Evolutionary conservation across 768 basidiomycete species (phyloP), one percentile per base, ranked within the genome.

Genomic region (Boletus reticuloceps): DNA sequence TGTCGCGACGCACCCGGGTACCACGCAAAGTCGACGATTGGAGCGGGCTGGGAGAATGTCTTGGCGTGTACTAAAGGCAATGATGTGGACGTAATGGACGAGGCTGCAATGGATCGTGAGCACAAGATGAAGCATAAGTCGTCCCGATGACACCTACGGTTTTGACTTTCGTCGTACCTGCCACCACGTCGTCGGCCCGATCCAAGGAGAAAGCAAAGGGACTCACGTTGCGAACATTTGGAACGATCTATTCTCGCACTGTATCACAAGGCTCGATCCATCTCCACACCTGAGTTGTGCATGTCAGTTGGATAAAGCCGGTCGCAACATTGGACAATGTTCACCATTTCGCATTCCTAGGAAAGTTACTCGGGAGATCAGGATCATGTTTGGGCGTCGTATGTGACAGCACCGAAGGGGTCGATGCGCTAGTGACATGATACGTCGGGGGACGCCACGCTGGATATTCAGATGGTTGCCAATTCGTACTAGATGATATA

Each of bases 11-110:
- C 94, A 1, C 80, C 76, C 0, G 96, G 94, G 65, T 89, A 96
- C 94, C 95, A 98, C 17, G 78, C 56, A 59, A 83, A 88, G 52
- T 94, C 90, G 36, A 94, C 79, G 36, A 95, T 81, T 0, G 93
- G 82, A 0, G 86, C 79, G 1, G 90, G 72, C 66, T 91, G 91
- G 0, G 62, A 51, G 37, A 84, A 69, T 41, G 65, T 62, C 29
- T 63, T 60, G 43, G 56, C 22, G 39, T 69, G 67, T 29, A 11
- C 19, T 7, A 67, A 38, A 37, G 47, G 47, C 6, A 47, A 20
- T 5, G 53, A n/a, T 5, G 27, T 6, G 37, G 45, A 22, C 11
- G 22, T 16, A 20, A 20, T 16, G 29, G 22, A 40, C 14, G 53
- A 12, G 7, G 40, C 54, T 56, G 32, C 3, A 22, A 53, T 5